phyloP scores from a whole-genome alignment of 2,329 filamentous ascomycete species.

The Diaporthe sp. region DNA sequence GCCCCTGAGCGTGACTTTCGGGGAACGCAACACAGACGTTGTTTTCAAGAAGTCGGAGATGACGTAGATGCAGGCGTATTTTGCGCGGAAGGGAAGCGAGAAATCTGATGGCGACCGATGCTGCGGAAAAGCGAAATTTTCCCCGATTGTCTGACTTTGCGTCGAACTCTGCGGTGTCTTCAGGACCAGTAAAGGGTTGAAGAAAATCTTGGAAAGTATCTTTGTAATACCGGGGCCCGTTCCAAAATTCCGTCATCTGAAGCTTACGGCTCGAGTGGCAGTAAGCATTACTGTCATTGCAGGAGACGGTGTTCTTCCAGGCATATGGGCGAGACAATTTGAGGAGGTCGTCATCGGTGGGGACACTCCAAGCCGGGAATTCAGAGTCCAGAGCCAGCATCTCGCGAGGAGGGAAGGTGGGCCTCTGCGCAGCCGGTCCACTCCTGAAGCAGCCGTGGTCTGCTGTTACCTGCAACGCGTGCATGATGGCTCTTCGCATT shows the following conservation, averaged over 20 bases:
- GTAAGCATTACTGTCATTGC: not conserved
- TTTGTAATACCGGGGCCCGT: not conserved
- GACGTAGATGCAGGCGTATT: not conserved
- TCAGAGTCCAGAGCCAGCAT: slow-evolving; percentile 3
- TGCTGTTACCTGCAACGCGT: not conserved
- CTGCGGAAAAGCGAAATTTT: slow-evolving; percentile 3
- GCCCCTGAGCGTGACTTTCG: slow-evolving; percentile 3
- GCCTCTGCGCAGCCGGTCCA: not conserved
- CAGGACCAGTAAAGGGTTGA: too few species aligned
- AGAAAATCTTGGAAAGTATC: too few species aligned
- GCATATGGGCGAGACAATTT: not conserved
- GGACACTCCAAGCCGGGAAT: slow-evolving; percentile 3
- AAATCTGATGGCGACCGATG: slow-evolving; percentile 4
- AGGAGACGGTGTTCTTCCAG: not conserved
- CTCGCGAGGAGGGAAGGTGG: not conserved
- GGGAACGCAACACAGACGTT: slow-evolving; percentile 4
- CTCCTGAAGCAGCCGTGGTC: not conserved
- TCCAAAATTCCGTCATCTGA: not conserved
- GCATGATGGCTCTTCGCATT: slow-evolving; percentile 2
- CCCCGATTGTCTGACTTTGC: not conserved
- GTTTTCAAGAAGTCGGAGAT: slow-evolving; percentile 6
- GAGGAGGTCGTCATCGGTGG: not conserved
- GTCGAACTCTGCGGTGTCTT: not conserved
- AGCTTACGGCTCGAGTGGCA: not conserved
- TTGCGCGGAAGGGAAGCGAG: not conserved